Base-by-base conservation (phyloP, 2,329 filamentous ascomycete species). In the Beauveria scarabaeidicola region DNA sequence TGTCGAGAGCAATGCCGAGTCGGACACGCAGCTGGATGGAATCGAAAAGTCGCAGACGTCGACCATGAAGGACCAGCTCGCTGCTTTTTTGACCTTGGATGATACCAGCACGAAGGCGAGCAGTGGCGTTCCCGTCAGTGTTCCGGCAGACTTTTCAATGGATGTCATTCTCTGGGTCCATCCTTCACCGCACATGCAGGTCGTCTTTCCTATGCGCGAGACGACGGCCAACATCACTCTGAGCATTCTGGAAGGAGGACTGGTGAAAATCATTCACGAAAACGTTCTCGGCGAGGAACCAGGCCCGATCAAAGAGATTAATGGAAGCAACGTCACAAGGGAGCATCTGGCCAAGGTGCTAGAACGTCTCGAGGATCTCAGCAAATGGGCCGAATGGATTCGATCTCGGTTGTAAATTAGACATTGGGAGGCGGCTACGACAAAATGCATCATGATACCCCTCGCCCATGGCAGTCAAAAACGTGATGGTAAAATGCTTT, bases 191-290 rank as follows among this genome's bases (percentile, higher is more conserved):
- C 75, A 77, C 29, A 69, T 85, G 17, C 75, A 80, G 57, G 72
- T 84, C 7, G 75, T 79, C 9, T 85, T 85, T 63, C 81, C 81
- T 1, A 80, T 83, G 64, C 70, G 70, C 40, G 63, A 70, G 17
- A 70, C 68, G 38, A 81, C 78, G 2, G 80, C 79, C 5, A 79
- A 80, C 61, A 72, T 88, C 25, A 78, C 77, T 27, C 66, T 89
- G 13, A 82, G 84, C 64, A 79, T 89, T 19, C 75, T 81, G 21
- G 75, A 80, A 40, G 84, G 86, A 59, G 86, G 81, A 5, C 75
- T 80, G 15, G 77, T 89, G 4, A 75, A 80, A 19, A 75, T 89
- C 40, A 71, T 78, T 3, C 78, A 81, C 25, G 82, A 88, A 64
- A 86, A 87, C 63, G 67, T 76, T 17, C 63, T 74, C 27, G 63